Evolutionary conservation across 164 flowering plant species (phyloP).

Genomic region (Pachysandra terminalis): DNA sequence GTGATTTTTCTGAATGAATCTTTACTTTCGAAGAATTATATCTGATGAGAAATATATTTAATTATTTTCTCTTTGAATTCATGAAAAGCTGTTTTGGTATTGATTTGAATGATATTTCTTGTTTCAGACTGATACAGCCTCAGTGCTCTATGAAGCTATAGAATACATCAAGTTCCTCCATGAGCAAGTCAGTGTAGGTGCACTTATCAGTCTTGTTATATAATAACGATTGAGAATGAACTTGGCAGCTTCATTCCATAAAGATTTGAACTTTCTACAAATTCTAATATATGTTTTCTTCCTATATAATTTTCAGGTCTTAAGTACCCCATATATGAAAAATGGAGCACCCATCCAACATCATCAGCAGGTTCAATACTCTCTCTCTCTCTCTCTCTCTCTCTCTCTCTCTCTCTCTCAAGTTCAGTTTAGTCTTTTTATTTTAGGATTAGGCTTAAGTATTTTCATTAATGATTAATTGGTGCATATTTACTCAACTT

Average conservation of each 20-base stretch:
- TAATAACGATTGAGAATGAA: background rate
- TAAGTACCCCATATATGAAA: constrained; percentile 61
- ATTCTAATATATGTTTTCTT: background rate
- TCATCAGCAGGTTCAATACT: constrained; percentile 40
- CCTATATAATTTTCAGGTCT: constrained; percentile 32
- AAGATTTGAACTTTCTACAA: background rate
- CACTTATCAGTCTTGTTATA: background rate
- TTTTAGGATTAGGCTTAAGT: background rate
- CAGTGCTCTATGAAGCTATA: constrained; percentile 77
- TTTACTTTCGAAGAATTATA: background rate
- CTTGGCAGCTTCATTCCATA: background rate
- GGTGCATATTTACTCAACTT: background rate
- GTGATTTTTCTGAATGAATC: constrained; percentile 29
- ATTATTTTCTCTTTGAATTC: constrained; percentile 7
- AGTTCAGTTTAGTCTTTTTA: background rate
- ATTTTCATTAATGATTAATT: background rate
- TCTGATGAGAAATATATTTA: no score
- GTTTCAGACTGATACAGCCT: constrained; percentile 75
- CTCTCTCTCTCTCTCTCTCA: background rate
- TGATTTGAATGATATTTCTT: background rate
- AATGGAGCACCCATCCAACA: constrained; percentile 38
- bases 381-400: background rate
- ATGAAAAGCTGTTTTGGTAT: background rate
- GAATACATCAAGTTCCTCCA: constrained; percentile 77
- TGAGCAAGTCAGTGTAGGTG: constrained; percentile 72